Conservation (phyloP, 1,284 basidiomycete species). For the Fomitopsis schrenkii region DNA sequence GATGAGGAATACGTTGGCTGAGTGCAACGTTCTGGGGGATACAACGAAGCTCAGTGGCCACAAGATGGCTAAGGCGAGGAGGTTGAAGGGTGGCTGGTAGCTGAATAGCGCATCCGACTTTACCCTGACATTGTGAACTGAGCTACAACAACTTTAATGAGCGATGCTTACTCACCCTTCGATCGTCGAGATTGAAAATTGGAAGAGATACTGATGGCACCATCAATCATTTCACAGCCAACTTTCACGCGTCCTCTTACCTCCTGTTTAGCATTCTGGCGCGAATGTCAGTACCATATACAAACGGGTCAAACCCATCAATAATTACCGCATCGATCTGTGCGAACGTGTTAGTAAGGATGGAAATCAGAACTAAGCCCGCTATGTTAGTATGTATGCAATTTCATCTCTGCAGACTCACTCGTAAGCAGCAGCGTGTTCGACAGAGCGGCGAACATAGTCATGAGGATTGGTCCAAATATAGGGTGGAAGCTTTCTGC, state of each 20-base stretch:
- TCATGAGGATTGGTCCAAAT: slow-evolving; percentile 85
- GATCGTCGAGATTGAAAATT: slow-evolving; percentile 82
- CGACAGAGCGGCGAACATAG: slow-evolving; percentile 76
- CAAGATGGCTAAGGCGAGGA: slow-evolving; percentile 73
- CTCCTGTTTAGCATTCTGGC: slow-evolving; percentile 79
- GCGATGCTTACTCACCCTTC: slow-evolving; percentile 57
- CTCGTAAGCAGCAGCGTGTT: slow-evolving; percentile 81
- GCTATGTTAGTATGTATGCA: background rate
- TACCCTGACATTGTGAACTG: slow-evolving; percentile 42
- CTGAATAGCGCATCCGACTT: slow-evolving; percentile 89
- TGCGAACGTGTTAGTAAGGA: slow-evolving; percentile 82
- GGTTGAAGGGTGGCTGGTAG: slow-evolving; percentile 85
- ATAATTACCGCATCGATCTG: slow-evolving; percentile 67
- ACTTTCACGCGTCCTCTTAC: slow-evolving; percentile 30
- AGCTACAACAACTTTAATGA: background rate
- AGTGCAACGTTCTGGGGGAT: slow-evolving; percentile 71
- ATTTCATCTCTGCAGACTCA: slow-evolving; percentile 31
- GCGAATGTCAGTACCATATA: background rate
- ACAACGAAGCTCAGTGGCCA: slow-evolving; percentile 73
- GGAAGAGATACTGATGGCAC: slow-evolving; percentile 71
- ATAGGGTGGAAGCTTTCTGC: slow-evolving; percentile 79
- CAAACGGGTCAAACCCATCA: background rate
- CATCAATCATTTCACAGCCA: slow-evolving; percentile 6
- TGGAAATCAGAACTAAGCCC: slow-evolving; percentile 74
- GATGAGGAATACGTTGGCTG: slow-evolving; percentile 80